Percentiles rank a stretch among this genome's conserved stretches.
Conservation (phyloP, 805 yeast species). For the Maudiozyma bulderi region DNA sequence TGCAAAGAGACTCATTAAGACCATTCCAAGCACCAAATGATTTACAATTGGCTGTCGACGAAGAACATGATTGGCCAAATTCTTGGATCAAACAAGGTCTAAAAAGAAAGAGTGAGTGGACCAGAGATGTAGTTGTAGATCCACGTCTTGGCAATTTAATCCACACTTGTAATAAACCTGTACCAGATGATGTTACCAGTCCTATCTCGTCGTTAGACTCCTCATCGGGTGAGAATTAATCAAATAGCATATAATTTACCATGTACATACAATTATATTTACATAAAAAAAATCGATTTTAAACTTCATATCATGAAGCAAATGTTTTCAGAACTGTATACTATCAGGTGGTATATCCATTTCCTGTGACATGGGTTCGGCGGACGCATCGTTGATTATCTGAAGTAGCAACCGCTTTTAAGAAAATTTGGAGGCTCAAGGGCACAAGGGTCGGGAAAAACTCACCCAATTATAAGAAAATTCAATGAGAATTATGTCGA, state of each 20-base stretch:
- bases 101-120: conserved; percentile 80
- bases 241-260: neutral
- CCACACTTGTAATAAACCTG: conserved; percentile 1
- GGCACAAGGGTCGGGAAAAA: too few species aligned
- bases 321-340: too few species aligned
- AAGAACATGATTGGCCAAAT: conserved; percentile 81
- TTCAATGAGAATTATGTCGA: too few species aligned
- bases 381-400: too few species aligned
- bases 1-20: conserved; percentile 39
- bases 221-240: neutral
- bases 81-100: conserved; percentile 74
- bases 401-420: too few species aligned
- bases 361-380: too few species aligned
- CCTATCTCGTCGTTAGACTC: neutral
- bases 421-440: too few species aligned
- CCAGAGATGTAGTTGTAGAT: conserved; percentile 61
- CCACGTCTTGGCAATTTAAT: conserved; percentile 38
- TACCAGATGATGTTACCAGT: neutral
- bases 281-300: too few species aligned
- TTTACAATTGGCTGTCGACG: conserved; percentile 37
- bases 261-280: neutral
- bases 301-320: too few species aligned
- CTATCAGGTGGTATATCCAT: too few species aligned
- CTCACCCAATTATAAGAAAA: too few species aligned
- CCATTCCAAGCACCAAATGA: conserved; percentile 39